A percentile compares a stretch with the other conserved stretches of the same genome.
Evolutionary conservation across 768 basidiomycete species (phyloP).

Genomic region (Rhizopogon rudus): DNA sequence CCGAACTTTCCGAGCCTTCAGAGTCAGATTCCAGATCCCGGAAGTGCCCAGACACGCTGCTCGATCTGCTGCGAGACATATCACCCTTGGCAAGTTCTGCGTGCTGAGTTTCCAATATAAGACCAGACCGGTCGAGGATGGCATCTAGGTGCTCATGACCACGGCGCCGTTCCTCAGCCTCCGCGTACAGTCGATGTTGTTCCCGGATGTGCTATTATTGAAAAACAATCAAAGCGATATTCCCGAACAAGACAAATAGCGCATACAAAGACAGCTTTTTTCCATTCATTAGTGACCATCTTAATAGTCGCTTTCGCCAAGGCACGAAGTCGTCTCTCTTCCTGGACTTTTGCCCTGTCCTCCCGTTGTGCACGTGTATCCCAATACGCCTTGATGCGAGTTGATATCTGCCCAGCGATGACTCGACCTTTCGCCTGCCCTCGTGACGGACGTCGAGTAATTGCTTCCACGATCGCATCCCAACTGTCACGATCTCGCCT

Average conservation of each 20-base stretch:
- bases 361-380: constrained; percentile 59
- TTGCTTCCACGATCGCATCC: constrained; percentile 53
- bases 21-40: constrained; percentile 18
- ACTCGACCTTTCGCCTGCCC: constrained; percentile 30
- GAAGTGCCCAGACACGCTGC: constrained; percentile 35
- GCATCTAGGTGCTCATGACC: constrained; percentile 88
- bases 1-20: constrained; percentile 21
- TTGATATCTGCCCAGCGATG: constrained; percentile 53
- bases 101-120: constrained; percentile 81
- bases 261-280: constrained; percentile 79
- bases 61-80: constrained; percentile 52
- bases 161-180: constrained; percentile 72
- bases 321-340: constrained; percentile 61
- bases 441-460: constrained; percentile 23
- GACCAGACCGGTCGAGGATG: constrained; percentile 84
- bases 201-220: constrained; percentile 64
- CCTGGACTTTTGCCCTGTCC: constrained; percentile 50
- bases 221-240: not conserved
- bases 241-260: not conserved
- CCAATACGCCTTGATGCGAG: constrained; percentile 70
- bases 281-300: constrained; percentile 77
- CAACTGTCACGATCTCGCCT: constrained; percentile 41
- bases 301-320: constrained; percentile 71
- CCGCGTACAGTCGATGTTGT: constrained; percentile 53
- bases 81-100: constrained; percentile 55